Percentiles rank a stretch among this genome's conserved stretches.
These are phyloP conservation scores for Septoria linicola DNA, from an alignment of 2,329 filamentous ascomycete genomes.

Conservation along the genomic window DNA sequence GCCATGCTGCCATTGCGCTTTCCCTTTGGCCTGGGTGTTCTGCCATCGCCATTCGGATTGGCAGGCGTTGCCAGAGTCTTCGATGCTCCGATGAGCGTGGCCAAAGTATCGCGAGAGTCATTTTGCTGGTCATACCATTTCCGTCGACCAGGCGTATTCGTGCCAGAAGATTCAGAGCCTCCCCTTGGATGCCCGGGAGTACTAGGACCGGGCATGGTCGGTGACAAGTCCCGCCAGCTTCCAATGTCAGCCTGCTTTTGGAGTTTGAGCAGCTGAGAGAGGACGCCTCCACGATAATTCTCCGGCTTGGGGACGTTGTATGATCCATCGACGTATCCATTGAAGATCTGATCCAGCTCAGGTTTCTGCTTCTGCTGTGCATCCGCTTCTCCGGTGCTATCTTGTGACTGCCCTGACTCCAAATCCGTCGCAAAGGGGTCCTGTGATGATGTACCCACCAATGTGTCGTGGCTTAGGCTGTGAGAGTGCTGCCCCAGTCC, in stretches of 20 bases:
- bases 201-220: slow-evolving; percentile 27
- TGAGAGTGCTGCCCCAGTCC: not conserved
- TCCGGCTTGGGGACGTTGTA: slow-evolving; percentile 64
- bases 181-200: slow-evolving; percentile 34
- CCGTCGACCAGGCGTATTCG: slow-evolving; percentile 21
- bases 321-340: slow-evolving; percentile 16
- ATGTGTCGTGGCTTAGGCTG: not conserved
- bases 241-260: slow-evolving; percentile 48
- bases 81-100: slow-evolving; percentile 45
- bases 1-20: slow-evolving; percentile 34
- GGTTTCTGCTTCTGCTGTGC: slow-evolving; percentile 10
- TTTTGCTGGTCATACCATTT: slow-evolving; percentile 27
- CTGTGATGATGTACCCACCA: slow-evolving; percentile 1
- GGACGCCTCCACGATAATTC: slow-evolving; percentile 69
- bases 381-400: not conserved
- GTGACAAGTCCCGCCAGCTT: slow-evolving; percentile 9
- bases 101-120: slow-evolving; percentile 18
- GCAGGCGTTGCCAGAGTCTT: slow-evolving; percentile 44
- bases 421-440: not conserved
- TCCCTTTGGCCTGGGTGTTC: slow-evolving; percentile 35
- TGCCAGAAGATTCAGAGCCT: slow-evolving; percentile 35
- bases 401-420: not conserved
- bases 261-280: slow-evolving; percentile 69
- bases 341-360: slow-evolving; percentile 15
- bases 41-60: slow-evolving; percentile 40